phyloP scores from a whole-genome alignment of 176 grass and related monocot species.

The Guadua angustifolia region DNA sequence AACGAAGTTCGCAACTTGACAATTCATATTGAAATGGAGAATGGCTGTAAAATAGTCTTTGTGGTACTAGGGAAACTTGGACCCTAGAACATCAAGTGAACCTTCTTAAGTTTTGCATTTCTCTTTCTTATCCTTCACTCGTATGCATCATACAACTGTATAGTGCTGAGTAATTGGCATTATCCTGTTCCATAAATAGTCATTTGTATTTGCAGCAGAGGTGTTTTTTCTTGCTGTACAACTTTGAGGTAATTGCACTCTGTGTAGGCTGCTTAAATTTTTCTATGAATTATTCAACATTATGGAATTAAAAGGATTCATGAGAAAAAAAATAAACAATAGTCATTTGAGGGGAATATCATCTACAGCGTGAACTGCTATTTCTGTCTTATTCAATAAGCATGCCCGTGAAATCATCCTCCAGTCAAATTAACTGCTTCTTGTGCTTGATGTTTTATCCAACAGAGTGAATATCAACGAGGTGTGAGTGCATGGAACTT shows the following conservation, averaged over 20 bases:
- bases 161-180: neutral
- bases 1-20: neutral
- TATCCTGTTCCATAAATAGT: slow-evolving; percentile 5
- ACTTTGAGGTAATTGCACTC: neutral
- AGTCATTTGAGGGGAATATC: neutral
- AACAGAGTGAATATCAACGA: slow-evolving; percentile 96
- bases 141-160: neutral
- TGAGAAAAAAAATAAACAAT: neutral
- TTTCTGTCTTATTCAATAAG: neutral
- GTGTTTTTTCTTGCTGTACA: neutral
- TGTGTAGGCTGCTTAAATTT: neutral
- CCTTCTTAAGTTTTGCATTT: slow-evolving; percentile 19
- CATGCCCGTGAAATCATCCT: neutral
- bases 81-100: neutral
- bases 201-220: neutral
- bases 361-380: neutral
- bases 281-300: slow-evolving; percentile 9
- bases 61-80: slow-evolving; percentile 5
- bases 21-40: slow-evolving; percentile 7
- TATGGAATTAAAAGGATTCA: slow-evolving; percentile 10
- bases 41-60: neutral
- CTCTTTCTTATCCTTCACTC: slow-evolving; percentile 1
- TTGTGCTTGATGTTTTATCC: slow-evolving; percentile 25
- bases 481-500: slow-evolving; percentile 99
- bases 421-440: slow-evolving; percentile 23